Evolutionary conservation across 352 stramenopile genomes (phyloP).

Genomic region (Globisporangium canariense): DNA sequence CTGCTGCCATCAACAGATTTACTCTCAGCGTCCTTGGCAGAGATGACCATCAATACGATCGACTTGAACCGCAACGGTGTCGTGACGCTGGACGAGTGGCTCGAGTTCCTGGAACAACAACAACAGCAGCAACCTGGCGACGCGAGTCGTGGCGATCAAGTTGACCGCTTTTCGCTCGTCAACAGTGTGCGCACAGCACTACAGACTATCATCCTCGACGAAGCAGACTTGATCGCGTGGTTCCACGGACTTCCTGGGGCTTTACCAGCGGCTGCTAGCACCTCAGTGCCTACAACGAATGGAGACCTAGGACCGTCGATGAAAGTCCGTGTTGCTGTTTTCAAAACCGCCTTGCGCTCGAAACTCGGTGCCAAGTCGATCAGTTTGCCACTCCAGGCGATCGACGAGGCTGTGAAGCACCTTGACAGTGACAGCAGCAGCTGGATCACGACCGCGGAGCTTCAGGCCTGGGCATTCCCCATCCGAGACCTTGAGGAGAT

Average conservation of each 20-base stretch:
- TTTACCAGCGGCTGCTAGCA: constrained; percentile 11
- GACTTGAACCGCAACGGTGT: constrained; percentile 59
- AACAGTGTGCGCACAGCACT: constrained; percentile 26
- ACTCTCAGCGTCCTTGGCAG: constrained; percentile 17
- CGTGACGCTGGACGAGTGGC: constrained; percentile 50
- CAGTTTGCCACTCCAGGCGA: constrained; percentile 19
- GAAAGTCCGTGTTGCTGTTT: constrained; percentile 55
- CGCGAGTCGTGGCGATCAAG: background rate
- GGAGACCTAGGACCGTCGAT: constrained; percentile 10
- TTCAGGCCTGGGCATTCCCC: constrained; percentile 50
- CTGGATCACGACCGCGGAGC: constrained; percentile 63
- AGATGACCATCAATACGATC: constrained; percentile 36
- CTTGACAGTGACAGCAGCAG: constrained; percentile 59
- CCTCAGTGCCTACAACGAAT: background rate
- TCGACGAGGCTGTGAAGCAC: constrained; percentile 36
- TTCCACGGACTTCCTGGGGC: constrained; percentile 42
- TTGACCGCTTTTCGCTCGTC: constrained; percentile 17
- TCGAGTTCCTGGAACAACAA: constrained; percentile 24
- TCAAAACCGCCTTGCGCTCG: constrained; percentile 50
- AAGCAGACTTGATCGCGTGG: constrained; percentile 34
- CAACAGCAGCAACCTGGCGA: constrained; percentile 3
- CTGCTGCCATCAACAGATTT: constrained; percentile 11
- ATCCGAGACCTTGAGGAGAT: constrained; percentile 63
- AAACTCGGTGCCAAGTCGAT: constrained; percentile 11
- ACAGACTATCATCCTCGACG: constrained; percentile 12